Evolutionary conservation across 2,329 filamentous ascomycete genomes (phyloP).

Genomic region (Penicillium sp.): DNA sequence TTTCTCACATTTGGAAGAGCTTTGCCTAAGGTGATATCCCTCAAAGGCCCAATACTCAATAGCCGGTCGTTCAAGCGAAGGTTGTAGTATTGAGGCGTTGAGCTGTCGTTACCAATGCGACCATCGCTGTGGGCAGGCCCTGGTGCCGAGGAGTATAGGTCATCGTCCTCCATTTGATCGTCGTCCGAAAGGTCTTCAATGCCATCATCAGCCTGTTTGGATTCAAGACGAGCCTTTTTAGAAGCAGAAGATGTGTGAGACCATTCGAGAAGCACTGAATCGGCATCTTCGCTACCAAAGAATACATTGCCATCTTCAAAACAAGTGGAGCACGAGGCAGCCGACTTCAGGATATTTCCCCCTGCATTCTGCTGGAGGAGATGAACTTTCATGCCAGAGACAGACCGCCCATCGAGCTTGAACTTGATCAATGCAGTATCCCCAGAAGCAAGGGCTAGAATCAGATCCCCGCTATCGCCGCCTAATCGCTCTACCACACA

Average conservation of each 20-base stretch:
- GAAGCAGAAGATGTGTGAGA: slow-evolving; percentile 63
- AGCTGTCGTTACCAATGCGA: slow-evolving; percentile 22
- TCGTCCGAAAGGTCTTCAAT: slow-evolving; percentile 60
- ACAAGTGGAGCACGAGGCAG: slow-evolving; percentile 69
- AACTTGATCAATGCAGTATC: slow-evolving; percentile 76
- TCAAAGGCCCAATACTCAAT: slow-evolving; percentile 76
- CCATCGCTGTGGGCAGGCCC: slow-evolving; percentile 19
- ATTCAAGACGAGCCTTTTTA: slow-evolving; percentile 60
- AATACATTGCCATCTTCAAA: slow-evolving; percentile 74
- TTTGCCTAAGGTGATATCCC: slow-evolving; percentile 70
- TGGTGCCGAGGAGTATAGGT: slow-evolving; percentile 47
- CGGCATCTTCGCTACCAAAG: slow-evolving; percentile 78
- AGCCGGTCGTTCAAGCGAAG: slow-evolving; percentile 79
- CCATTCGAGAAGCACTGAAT: slow-evolving; percentile 83
- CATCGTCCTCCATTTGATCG: slow-evolving; percentile 60
- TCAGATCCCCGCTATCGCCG: slow-evolving; percentile 74
- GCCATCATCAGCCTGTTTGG: slow-evolving; percentile 56
- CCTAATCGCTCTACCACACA: slow-evolving; percentile 77
- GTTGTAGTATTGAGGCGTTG: slow-evolving; percentile 57
- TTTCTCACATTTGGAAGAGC: slow-evolving; percentile 50
- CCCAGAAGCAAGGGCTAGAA: slow-evolving; percentile 79
- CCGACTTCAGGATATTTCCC: slow-evolving; percentile 61
- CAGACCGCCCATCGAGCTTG: slow-evolving; percentile 83
- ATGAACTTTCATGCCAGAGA: slow-evolving; percentile 80
- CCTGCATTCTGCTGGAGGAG: slow-evolving; percentile 65